Evolutionary conservation across 805 yeast species (phyloP).

Genomic region (Tetrapisispora pingtungensis): DNA sequence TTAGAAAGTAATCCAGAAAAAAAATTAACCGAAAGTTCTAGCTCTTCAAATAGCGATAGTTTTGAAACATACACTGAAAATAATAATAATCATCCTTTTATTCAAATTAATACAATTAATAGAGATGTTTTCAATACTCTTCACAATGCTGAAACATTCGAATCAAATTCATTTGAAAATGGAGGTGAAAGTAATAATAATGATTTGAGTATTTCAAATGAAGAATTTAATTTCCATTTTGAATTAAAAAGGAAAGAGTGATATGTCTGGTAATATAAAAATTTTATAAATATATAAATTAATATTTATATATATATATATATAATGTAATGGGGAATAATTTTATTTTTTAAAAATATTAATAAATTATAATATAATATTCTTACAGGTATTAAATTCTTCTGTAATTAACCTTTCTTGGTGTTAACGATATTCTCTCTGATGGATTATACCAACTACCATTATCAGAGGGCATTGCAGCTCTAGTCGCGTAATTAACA

Average conservation of each 20-base stretch:
- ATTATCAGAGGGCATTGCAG: constrained; percentile 52
- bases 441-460: constrained; percentile 59
- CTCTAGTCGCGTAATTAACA: constrained; percentile 62
- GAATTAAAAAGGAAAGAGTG: constrained; percentile 1
- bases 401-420: constrained; percentile 20
- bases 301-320: not conserved
- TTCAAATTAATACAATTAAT: not conserved
- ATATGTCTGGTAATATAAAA: not conserved
- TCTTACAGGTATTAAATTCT: not conserved
- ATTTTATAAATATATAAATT: constrained; percentile 2
- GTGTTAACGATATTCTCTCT: constrained; percentile 33
- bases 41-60: not conserved
- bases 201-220: not conserved
- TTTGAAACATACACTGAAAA: not conserved
- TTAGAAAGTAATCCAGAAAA: not conserved
- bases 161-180: not conserved
- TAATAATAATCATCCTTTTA: not conserved
- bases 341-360: not conserved
- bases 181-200: not conserved
- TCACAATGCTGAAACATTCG: not conserved
- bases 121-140: not conserved
- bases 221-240: constrained; percentile 2
- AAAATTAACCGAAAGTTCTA: not conserved
- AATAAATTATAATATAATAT: not conserved
- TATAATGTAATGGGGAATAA: not conserved